Evolutionary conservation across 1,139 yeast species (phyloP), one percentile per base, ranked within the genome.

Genomic region (Geotrichum histeridarum): DNA sequence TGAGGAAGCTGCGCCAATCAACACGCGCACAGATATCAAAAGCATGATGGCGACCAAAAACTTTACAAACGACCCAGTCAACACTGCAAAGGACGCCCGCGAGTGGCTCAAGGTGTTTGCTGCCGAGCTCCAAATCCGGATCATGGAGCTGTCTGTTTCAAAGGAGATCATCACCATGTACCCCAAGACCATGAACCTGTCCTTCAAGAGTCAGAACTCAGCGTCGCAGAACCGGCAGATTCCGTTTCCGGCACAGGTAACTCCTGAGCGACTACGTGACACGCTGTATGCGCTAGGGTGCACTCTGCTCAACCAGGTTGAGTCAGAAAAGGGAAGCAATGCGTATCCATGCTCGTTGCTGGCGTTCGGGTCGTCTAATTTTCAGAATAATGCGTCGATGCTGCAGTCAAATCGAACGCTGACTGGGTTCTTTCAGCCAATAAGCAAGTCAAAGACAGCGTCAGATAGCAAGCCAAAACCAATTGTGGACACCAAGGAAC

Each of bases 21-120:
- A 77, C 12, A 74, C 79, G 17, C 73, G 85, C 54, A 78, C 83
- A 0, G 82, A 83, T 39, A 77, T 87, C 18, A 89, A 90, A 65
- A 84, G 95, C 1, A 90, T 93, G 98, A 82, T 83, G 72, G 85
- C 97, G 0, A 81, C 85, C 50, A 93, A 93, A 65, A 88, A 90
- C 63, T 84, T 93, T 67, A 54, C 62, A 0, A 43, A 79, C 0
- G 71, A 70, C n/a, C 79, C 86, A 0, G 80, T 90, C 4, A 70
- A 68, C 7, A 74, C 76, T 1, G 61, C 78, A 1, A 73, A 72
- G 1, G 96, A 89, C 62, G 81, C 88, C 27, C 64, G 75, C 5
- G 84, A 82, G 37, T 93, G 99, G 99, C 71, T 91, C 8, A 80
- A 77, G 48, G 95, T 93, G 0, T 90, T 84, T 70, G 78, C 86